Base-by-base conservation (phyloP, 495 filamentous ascomycete genomes). In the Astrothelium macrocarpum region DNA sequence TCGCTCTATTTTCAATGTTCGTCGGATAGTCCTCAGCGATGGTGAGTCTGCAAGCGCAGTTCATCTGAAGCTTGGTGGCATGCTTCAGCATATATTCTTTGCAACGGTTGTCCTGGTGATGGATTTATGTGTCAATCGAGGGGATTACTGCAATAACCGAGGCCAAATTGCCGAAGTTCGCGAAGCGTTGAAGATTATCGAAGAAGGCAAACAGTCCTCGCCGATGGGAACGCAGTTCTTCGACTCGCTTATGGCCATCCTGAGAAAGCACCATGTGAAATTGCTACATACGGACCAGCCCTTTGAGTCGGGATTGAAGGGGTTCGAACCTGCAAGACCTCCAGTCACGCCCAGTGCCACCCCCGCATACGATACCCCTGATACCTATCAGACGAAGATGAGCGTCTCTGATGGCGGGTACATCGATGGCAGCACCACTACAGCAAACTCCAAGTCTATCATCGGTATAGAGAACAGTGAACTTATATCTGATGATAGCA, bases 1-100 rank as follows among this genome's bases (percentile, higher is more conserved):
- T 1, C 76, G 78, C 1, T 77, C 75, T 18, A 72, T 80, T 4
- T 74, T 81, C 1, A 74, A 77, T 66, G 77, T 67, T 2, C 20
- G 58, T 20, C 53, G 53, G 32, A 32, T 64, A 12, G 14, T 60
- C 18, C 76, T 34, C 72, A 75, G 43, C 71, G 77, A 29, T 70
- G 73, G 20, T 72, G 72, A 5, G 18, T 59, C 70, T 63, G 4
- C 59, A 66, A 18, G 46, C 49, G 36, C 67, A 46, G 18, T 66
- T 63, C 26, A 65, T 59, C 18, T 70, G 68, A 70, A 66, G 67
- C 7, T 70, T 70, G 65, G 66, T 56, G 28, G 70, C 64, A 14
- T 70, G 62, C 49, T 74, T 63, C 56, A 71, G 20, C 67, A 58
- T 62, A 72, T 66, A 62, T 74, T 64, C 58, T 60, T 34, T 31